phyloP scores from a whole-genome alignment of 306 rosid species.

The Prunus fruticosa region DNA sequence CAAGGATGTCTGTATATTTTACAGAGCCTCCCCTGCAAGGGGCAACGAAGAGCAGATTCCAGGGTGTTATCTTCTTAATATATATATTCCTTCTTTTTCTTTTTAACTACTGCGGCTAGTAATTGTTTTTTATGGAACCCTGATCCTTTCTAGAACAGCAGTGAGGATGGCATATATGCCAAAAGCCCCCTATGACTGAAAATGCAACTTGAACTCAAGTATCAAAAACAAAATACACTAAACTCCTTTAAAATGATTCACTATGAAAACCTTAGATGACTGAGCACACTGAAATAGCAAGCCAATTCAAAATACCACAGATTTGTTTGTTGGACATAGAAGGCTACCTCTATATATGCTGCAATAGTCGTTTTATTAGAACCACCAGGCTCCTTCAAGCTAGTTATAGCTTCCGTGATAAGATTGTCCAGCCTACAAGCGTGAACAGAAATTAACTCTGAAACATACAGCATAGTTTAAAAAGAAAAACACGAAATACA shows the following conservation, averaged over 20 bases:
- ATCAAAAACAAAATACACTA: background rate
- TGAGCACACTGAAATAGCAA: background rate
- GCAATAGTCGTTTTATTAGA: constrained; percentile 86
- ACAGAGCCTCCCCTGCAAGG: background rate
- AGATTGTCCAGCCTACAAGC: constrained; percentile 74
- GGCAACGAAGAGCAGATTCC: background rate
- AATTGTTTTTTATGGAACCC: background rate
- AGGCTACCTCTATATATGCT: constrained; percentile 76
- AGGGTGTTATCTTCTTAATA: background rate
- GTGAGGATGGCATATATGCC: background rate
- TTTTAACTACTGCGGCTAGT: background rate
- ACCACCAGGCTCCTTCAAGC: constrained; percentile 77
- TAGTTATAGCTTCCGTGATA: constrained; percentile 76
- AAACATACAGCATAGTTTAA: background rate
- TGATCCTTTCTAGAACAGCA: background rate
- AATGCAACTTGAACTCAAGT: background rate
- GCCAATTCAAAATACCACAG: constrained; percentile 8
- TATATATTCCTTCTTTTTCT: background rate
- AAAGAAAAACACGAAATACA: background rate
- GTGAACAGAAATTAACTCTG: constrained; percentile 12
- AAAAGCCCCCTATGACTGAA: background rate
- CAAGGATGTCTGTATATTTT: background rate
- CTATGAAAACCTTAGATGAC: background rate
- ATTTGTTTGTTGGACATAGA: constrained; percentile 4
- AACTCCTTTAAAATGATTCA: background rate